Evolutionary conservation across 768 basidiomycete species (phyloP).

Genomic region (Daedalea quercina): DNA sequence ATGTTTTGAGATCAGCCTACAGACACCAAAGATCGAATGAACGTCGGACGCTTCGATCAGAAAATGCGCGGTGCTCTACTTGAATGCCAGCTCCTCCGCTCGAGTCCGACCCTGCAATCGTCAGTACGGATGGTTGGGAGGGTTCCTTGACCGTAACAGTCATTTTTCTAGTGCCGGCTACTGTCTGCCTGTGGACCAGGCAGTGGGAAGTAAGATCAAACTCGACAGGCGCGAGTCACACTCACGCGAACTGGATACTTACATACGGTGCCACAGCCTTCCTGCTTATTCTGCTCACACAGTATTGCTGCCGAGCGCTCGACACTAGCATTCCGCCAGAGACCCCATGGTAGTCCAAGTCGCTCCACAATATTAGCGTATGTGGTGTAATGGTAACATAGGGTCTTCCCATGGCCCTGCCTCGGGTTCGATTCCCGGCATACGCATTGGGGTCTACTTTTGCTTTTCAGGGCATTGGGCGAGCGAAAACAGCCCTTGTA

Average conservation of each 20-base stretch:
- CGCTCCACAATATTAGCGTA: slow-evolving; percentile 13
- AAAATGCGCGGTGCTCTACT: slow-evolving; percentile 29
- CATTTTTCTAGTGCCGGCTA: neutral
- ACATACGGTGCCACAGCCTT: no score
- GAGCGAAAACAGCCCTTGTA: no score
- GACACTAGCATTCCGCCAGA: neutral
- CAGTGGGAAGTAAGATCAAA: no score
- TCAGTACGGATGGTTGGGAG: slow-evolving; percentile 38
- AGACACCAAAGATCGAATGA: neutral
- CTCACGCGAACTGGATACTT: no score
- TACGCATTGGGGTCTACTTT: slow-evolving; percentile 28
- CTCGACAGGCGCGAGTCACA: no score
- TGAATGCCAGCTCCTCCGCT: slow-evolving; percentile 90
- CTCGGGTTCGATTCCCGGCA: slow-evolving; percentile 56
- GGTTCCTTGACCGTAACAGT: neutral
- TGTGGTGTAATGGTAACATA: slow-evolving; percentile 83
- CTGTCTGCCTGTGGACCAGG: no score
- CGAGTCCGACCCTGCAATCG: slow-evolving; percentile 78
- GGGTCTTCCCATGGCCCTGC: slow-evolving; percentile 76
- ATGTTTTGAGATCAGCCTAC: slow-evolving; percentile 84
- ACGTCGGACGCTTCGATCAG: neutral
- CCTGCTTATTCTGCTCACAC: no score
- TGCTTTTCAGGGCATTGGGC: neutral
- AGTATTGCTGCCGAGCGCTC: no score
- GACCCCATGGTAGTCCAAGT: neutral